Evolutionary conservation across 441 rosid species (phyloP).

Genomic region (Viola pubescens): DNA sequence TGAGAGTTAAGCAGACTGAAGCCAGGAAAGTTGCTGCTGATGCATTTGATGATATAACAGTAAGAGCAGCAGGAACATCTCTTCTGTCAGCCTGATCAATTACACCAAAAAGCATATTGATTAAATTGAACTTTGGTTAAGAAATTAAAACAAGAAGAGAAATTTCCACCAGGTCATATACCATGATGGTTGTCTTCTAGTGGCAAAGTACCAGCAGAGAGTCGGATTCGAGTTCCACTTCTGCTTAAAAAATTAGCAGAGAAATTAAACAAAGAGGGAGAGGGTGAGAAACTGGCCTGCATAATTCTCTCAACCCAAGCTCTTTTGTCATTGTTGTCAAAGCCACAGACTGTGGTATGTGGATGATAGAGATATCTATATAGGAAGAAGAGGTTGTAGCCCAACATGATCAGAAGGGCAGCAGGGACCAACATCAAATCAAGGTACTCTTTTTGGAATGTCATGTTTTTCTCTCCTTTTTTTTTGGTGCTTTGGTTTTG

Average conservation of each 20-base stretch:
- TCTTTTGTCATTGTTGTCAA: constrained; percentile 26
- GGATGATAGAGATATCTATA: constrained; percentile 24
- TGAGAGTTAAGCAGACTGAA: constrained; percentile 38
- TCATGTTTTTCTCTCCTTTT: constrained; percentile 8
- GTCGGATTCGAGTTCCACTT: not conserved
- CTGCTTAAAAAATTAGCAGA: not conserved
- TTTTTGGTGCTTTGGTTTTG: not conserved
- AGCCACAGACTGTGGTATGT: constrained; percentile 30
- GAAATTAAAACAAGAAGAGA: not conserved
- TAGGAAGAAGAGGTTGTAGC: constrained; percentile 25
- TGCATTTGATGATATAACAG: not conserved
- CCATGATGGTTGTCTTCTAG: not conserved
- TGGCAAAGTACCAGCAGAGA: not conserved
- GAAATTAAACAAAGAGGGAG: not conserved
- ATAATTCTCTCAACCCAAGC: constrained; percentile 35
- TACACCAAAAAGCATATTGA: too few species aligned
- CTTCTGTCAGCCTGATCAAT: not conserved
- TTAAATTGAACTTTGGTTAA: too few species aligned
- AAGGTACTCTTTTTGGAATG: constrained; percentile 21
- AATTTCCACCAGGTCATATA: not conserved
- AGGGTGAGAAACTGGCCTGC: constrained; percentile 19
- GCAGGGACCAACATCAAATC: constrained; percentile 24
- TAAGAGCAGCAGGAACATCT: not conserved
- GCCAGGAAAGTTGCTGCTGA: constrained; percentile 1
- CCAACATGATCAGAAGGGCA: constrained; percentile 29